These are phyloP conservation scores for Nannizziopsis barbatae DNA, from an alignment of 2,329 filamentous ascomycete species.

Conservation along the genomic window DNA sequence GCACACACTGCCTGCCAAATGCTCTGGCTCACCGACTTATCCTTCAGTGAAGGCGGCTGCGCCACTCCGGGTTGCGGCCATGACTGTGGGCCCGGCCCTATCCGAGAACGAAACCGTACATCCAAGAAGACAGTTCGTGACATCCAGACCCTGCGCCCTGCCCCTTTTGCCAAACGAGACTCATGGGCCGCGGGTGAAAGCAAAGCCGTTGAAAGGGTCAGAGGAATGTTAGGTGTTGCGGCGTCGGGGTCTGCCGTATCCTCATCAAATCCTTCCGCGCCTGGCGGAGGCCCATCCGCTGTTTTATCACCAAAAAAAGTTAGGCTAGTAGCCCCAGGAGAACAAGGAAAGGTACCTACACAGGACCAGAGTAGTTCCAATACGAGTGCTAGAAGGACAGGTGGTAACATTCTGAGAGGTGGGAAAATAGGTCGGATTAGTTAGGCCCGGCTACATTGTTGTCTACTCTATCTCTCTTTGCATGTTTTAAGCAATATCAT, in stretches of 20 bases:
- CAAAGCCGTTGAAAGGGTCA: constrained; percentile 37
- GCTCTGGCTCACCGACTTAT: constrained; percentile 43
- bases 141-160: constrained; percentile 25
- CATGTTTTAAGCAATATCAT: too few species aligned
- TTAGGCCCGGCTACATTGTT: background rate
- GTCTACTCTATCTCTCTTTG: too few species aligned
- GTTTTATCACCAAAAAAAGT: constrained; percentile 37
- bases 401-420: constrained; percentile 2
- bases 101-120: constrained; percentile 33
- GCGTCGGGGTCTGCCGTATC: constrained; percentile 10
- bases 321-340: constrained; percentile 34
- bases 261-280: constrained; percentile 16
- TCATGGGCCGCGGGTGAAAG: constrained; percentile 36
- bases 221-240: constrained; percentile 32
- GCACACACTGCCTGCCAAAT: constrained; percentile 48
- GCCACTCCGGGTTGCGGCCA: constrained; percentile 49
- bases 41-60: constrained; percentile 44
- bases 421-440: background rate
- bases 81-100: constrained; percentile 45
- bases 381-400: background rate
- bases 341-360: constrained; percentile 21
- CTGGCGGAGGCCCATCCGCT: constrained; percentile 22
- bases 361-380: background rate
- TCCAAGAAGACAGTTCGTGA: constrained; percentile 22
- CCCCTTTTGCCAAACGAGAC: constrained; percentile 34